Percentiles rank a stretch among this genome's conserved stretches.
Evolutionary conservation across 2,329 filamentous ascomycete genomes (phyloP).

Genomic region (Fusarium subglutinans): DNA sequence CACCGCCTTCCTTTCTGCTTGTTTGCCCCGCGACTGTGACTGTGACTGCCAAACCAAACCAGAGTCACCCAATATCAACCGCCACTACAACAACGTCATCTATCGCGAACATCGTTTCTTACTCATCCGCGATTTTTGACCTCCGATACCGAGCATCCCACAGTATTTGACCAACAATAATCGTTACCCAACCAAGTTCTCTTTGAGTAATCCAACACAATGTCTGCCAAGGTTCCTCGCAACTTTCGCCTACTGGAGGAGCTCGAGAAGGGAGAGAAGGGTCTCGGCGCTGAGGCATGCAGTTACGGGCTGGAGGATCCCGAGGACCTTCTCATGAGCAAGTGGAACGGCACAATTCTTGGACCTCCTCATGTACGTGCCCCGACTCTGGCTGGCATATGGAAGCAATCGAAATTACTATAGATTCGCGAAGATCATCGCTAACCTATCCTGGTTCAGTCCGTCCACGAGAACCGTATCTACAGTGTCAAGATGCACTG

Average conservation of each 20-base stretch:
- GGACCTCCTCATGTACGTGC: constrained; percentile 88
- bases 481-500: constrained; percentile 98
- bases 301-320: constrained; percentile 95
- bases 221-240: constrained; percentile 76
- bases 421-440: neutral
- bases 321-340: constrained; percentile 95
- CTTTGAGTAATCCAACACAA: constrained; percentile 29
- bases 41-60: constrained; percentile 6
- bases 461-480: constrained; percentile 97
- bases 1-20: constrained; percentile 29
- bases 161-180: neutral
- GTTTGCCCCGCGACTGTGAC: constrained; percentile 32
- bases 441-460: constrained; percentile 60
- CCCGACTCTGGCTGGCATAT: neutral
- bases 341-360: constrained; percentile 98
- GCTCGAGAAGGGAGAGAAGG: constrained; percentile 99
- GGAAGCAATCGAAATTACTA: neutral
- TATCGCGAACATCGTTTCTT: constrained; percentile 12
- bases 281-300: constrained; percentile 93
- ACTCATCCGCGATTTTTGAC: neutral
- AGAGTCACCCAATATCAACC: constrained; percentile 32
- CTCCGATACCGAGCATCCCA: neutral
- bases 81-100: constrained; percentile 32
- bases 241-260: constrained; percentile 98
- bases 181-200: neutral